phyloP scores from a whole-genome alignment of 176 grass and related monocot species.

The Phyllostachys edulis region DNA sequence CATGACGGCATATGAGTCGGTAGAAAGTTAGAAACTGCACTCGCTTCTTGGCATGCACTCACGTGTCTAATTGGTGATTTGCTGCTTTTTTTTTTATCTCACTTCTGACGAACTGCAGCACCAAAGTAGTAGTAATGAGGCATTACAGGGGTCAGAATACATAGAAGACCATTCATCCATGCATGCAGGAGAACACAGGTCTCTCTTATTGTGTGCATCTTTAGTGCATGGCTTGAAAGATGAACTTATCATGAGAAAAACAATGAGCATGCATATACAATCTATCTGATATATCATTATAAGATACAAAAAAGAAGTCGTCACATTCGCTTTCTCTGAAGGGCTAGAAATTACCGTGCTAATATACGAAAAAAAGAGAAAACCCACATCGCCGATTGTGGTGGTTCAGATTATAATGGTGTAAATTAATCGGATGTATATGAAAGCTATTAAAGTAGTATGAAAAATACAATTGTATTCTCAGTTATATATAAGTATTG shows the following conservation, averaged over 20 bases:
- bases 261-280: not conserved
- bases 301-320: too few relatives aligned
- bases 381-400: too few relatives aligned
- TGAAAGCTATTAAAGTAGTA: too few relatives aligned
- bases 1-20: conserved; percentile 16
- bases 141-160: not conserved
- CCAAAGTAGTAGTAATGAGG: not conserved
- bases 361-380: too few relatives aligned
- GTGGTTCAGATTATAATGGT: too few relatives aligned
- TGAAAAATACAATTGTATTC: too few relatives aligned
- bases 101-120: not conserved
- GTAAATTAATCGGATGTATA: too few relatives aligned
- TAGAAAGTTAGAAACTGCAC: conserved; percentile 14
- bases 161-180: not conserved
- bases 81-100: not conserved
- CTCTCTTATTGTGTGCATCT: not conserved
- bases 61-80: not conserved
- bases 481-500: too few relatives aligned
- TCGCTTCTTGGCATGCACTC: not conserved
- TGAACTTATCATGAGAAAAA: not conserved
- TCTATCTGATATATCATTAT: not conserved
- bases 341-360: too few relatives aligned
- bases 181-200: not conserved
- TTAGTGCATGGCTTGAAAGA: not conserved
- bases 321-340: too few relatives aligned